Evolutionary conservation across 345 rosid species (phyloP).

Genomic region (Eucalyptus fibrosa): DNA sequence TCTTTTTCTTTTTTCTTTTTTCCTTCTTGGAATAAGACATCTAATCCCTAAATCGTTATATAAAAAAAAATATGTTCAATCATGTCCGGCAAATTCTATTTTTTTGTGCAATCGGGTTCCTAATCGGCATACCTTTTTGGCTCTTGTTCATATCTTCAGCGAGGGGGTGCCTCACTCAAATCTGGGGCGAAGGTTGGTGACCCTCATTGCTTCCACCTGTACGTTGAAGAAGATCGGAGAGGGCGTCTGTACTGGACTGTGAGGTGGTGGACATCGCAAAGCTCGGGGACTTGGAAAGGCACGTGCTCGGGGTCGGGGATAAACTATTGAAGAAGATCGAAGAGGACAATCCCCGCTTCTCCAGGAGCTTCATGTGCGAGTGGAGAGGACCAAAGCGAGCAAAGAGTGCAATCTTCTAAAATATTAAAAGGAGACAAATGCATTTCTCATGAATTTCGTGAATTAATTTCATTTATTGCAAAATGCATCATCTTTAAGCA

Average conservation of each 20-base stretch:
- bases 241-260: no score
- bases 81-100: not conserved
- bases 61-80: not conserved
- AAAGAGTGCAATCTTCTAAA: not conserved
- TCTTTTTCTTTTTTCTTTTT: no score
- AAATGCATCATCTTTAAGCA: no score
- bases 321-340: not conserved
- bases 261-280: no score
- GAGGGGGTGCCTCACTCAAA: no score
- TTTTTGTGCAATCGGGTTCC: no score
- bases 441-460: no score
- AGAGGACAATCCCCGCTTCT: not conserved
- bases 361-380: accelerated
- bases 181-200: no score
- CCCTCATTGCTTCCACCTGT: not conserved
- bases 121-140: no score
- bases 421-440: no score
- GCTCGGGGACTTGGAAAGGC: not conserved
- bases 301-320: accelerated
- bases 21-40: not conserved
- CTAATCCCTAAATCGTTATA: not conserved
- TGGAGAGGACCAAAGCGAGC: not conserved
- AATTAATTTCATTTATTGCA: no score
- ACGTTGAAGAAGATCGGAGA: no score
- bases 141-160: not conserved